Evolutionary conservation across 352 stramenopile species (phyloP), one percentile per base, ranked within the genome.

Genomic region (Globisporangium nagaii): DNA sequence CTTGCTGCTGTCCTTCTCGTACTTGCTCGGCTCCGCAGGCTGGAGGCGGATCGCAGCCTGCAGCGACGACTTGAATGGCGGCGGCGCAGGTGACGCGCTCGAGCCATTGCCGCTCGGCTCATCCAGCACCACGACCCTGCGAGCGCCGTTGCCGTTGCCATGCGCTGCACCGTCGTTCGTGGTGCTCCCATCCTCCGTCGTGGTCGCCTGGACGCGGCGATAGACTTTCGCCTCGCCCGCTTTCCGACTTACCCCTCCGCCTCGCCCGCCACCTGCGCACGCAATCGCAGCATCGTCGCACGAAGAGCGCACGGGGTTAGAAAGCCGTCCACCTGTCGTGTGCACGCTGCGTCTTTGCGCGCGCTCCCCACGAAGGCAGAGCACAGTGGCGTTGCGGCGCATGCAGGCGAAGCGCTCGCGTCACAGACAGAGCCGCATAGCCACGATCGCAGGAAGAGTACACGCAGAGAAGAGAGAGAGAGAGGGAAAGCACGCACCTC

Each of bases 51-150:
- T 34, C 17, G 76, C 70, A 22, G 71, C 50, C 53, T 70, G 68
- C 31, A 88, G 34, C 6, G 81, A 88, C 20, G 81, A 89, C 47
- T 56, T 60, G 39, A 86, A 88, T 4, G 62, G 35, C 32, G 62
- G 35, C 32, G 78, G 84, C 7, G 61, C 44, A 19, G 13, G 24
- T 19, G 47, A 13, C 13, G 54, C 52, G 5, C 57, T 37, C 10
- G n/a, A 46, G 22, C 7, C 40, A 31, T 28, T 46, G 40, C 6
- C 20, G 3, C 27, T 50, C n/a, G n/a, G 27, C 28, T 50, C 46
- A 19, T 54, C 46, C 25, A 57, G 24, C 24, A 53, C 45, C 25
- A 51, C 53, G 37, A 57, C 32, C 42, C 50, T 66, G 47, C 56
- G 56, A 4, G 12, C 22, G 22, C 40, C 42, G 12, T 45, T 46